Base-by-base conservation (phyloP, 2,329 filamentous ascomycete genomes). In the Verticillium klebahnii region DNA sequence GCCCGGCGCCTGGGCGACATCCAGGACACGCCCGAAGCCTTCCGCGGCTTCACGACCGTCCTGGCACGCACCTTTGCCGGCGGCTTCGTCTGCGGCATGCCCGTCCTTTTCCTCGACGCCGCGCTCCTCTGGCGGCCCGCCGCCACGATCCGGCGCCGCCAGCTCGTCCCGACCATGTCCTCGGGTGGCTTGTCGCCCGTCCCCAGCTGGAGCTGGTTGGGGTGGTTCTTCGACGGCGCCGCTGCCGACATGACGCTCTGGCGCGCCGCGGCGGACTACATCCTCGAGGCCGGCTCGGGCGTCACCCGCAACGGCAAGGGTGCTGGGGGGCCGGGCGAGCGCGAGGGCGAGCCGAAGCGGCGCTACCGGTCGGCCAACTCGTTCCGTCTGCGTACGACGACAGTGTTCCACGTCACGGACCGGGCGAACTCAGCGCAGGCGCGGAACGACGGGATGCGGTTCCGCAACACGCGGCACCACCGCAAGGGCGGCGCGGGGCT, bases 121-220 rank as follows among this genome's bases (percentile, higher is more conserved):
- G 77, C 78, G 8, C 72, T 80, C 25, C 72, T 80, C 31, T 80
- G 78, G 78, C 73, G 77, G 17, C 78, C 78, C 15, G 72, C 77
- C 56, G 76, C 78, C 17, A 77, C 76, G 2, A 75, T 80, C 32
- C 72, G 77, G 31, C 70, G 78, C 19, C 68, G 77, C 25, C 73
- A 73, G 7, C 66, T 76, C 7, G 68, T 74, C 3, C 71, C 72
- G 0, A 70, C 75, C 72, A 58, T 64, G 34, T n/a, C 17, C 17
- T 59, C 58, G 11, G 65, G 64, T 5, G 62, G 64, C 31, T 39
- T 66, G 55, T 65, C 66, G 29, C 62, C 64, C 59, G 69, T 80
- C 6, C 78, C 78, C 0, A 78, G 76, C 4, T 80, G 78, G 78
- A 78, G 77, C 34, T 80, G 78, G 78, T 76, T 80, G 73, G 78